Base-by-base conservation (phyloP, 2,329 filamentous ascomycete species). In the Cladosporium cucumerinum region DNA sequence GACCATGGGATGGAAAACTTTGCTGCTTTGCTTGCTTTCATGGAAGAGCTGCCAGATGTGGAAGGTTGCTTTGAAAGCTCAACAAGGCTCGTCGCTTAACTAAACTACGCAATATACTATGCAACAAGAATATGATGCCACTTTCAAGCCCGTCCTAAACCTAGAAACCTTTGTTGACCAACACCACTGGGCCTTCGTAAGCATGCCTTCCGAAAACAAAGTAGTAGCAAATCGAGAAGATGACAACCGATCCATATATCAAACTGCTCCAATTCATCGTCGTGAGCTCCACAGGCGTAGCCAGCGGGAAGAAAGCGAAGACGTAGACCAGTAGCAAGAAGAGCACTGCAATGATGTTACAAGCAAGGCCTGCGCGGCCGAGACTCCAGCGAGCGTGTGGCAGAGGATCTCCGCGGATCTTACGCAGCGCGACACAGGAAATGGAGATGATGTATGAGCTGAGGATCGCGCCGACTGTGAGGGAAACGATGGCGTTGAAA, bases 401-500 rank as follows among this genome's bases (percentile, higher is more conserved):
- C 6, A 65, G 21, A 21, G 63, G 63, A 10, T 61, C 26, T 18
- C 49, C 48, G 6, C 63, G 55, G 2, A 60, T 26, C 23, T 55
- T 52, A 16, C 57, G 55, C 25, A 65, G 43, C 18, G 63, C 55
- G 5, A 65, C 63, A 60, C 74, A 76, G 57, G 72, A 71, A 25
- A 76, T 70, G 12, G 71, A 74, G 54, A 75, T 66, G 65, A 76
- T 72, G 65, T 75, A 75, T 36, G 72, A 72, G 69, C 75, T 74
- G 36, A 74, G 64, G 43, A 76, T 70, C 0, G 74, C 74, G 14
- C 72, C 73, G 57, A 74, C 74, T 6, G 75, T 73, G 1, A 83
- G 75, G 3, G 77, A 78, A 34, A 78, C 69, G 66, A 81, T 77
- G 51, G 75, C 75, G 66, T 78, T 77, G 55, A 65, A 60, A 4